Base-by-base conservation (phyloP, 805 yeast genomes). In the Candida corydali region DNA sequence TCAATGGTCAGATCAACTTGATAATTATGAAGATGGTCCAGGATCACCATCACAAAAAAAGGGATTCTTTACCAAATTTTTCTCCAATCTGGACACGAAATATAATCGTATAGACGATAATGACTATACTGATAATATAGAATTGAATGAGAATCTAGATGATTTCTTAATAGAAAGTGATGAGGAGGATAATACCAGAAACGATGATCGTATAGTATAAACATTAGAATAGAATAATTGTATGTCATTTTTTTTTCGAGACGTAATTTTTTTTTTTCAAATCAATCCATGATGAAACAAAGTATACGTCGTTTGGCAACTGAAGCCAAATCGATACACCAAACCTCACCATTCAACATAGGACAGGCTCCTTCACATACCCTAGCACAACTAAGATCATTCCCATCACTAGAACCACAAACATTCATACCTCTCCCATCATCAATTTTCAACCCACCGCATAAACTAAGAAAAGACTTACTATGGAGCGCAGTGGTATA, bases 401-500 rank as follows among this genome's bases (percentile, higher is more conserved):
- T 93, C 61, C 98, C 99, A 24, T 82, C 95, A 3, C 70, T 93
- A 40, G 95, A 88, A 59, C 98, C 99, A 22, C 71, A 75, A 36
- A 59, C 77, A 8, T 73, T 85, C 48, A 73, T 84, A 41, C 93
- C 97, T 12, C 79, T 89, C 26, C 84, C 93, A 25, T 58, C 83
- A 3, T 54, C 69, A n/a, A 69, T 88, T 26, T 66, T 93, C 29
- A 29, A 22, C 11, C 29, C 37, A 6, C 80, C 80, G 40, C 69
- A 73, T 15, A 95, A 95, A 32, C 58, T 86, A 40, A 81, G 98
- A 63, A 79, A 96, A 60, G 99, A 93, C 59, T 63, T 89, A 22
- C 73, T 93, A 42, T 93, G 98, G 97, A 78, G 80, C 53, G 96
- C 98, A 1, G 96, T 87, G 22, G 84, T 86, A 3, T 87, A 73